Base-by-base conservation (phyloP, 1,284 basidiomycete genomes). In the Apiotrichum sp. region DNA sequence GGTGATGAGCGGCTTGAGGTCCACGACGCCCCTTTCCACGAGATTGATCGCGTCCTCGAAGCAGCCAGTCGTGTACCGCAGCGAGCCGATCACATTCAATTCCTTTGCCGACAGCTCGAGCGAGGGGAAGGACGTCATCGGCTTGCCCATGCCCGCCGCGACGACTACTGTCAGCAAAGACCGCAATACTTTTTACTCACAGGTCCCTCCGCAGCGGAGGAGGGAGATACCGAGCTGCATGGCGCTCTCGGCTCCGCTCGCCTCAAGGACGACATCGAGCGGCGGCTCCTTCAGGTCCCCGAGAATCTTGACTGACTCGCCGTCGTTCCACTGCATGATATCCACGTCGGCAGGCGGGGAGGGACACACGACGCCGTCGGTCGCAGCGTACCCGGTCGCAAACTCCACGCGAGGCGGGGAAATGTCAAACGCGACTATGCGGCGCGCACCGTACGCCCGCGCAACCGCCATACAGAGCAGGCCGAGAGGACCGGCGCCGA, bases 381-480 rank as follows among this genome's bases (percentile, higher is more conserved):
- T 47, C 6, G 90, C 91, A 13, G 85, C 88, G 72, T 93, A 95
- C 32, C 71, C 64, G 70, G 85, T 85, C 11, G 93, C 92, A 68
- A 97, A 96, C 43, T 86, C 82, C 47, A 97, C 83, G 47, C 93
- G 87, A 46, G 79, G 73, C 6, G 44, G 14, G 22, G 43, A 57
- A 52, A 61, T 50, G 61, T 71, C 91, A 62, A 93, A 80, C 4
- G 86, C 89, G 58, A 93, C 81, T 57, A 93, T 80, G 47, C 84
- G 83, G 47, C 81, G 79, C 1, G 89, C 89, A 34, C 88, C 89
- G 54, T 92, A 80, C 1, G 90, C 90, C 68, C 86, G 88, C 14
- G 90, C 89, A 29, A 92, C 89, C 3, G 92, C 92, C 83, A 93
- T 91, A 69, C 84, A 86, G 34, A 96, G 82, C 11, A 96, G 80